Percentiles rank a stretch among this genome's conserved stretches.
Conservation (phyloP, 148 eudicot species). For the Arctostaphylos glauca region DNA sequence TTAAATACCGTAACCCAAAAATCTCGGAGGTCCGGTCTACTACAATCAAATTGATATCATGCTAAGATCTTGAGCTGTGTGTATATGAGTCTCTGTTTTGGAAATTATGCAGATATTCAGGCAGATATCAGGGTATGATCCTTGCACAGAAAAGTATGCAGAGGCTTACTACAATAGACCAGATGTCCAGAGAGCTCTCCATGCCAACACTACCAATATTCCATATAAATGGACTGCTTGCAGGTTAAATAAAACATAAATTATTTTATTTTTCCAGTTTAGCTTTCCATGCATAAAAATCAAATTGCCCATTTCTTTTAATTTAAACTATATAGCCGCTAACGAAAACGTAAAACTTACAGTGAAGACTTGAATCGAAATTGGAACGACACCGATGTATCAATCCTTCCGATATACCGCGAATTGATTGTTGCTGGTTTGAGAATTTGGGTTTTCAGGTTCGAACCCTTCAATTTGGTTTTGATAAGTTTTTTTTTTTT, state of each 20-base stretch:
- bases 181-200: conserved; percentile 89
- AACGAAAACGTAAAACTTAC: conserved; percentile 2
- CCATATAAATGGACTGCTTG: conserved; percentile 94
- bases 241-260: conserved; percentile 52
- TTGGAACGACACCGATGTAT: conserved; percentile 87
- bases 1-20: no score
- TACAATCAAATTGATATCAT: no score
- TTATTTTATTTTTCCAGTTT: neutral
- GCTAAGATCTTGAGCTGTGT: neutral
- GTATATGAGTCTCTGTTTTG: neutral
- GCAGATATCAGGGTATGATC: conserved; percentile 79
- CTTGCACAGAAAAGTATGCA: conserved; percentile 88
- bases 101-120: conserved; percentile 36
- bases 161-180: conserved; percentile 82
- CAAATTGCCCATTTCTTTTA: neutral
- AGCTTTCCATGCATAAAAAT: neutral
- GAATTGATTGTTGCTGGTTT: conserved; percentile 69
- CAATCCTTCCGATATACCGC: conserved; percentile 82
- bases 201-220: conserved; percentile 71
- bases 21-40: no score
- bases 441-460: conserved; percentile 95
- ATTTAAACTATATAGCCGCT: neutral
- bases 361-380: conserved; percentile 79
- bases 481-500: neutral
- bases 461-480: neutral